Evolutionary conservation across 257 asterid genomes (phyloP).

Genomic region (Haberlea rhodopensis): DNA sequence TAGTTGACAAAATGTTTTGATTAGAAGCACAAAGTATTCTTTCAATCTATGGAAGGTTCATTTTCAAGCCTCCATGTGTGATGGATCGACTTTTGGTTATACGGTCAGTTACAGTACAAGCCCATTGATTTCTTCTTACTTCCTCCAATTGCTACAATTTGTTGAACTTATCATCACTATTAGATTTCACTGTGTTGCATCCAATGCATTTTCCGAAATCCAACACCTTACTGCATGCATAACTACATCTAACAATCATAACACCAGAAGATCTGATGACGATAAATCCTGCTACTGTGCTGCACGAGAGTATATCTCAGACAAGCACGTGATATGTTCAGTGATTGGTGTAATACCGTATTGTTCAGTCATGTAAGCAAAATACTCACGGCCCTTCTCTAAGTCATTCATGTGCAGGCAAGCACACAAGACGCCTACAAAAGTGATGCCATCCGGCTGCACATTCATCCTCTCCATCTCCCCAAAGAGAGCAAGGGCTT

Average conservation of each 20-base stretch:
- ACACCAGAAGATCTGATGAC: background rate
- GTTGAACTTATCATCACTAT: background rate
- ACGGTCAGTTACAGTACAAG: background rate
- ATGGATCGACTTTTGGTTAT: background rate
- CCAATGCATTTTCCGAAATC: background rate
- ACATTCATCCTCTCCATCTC: too few species aligned
- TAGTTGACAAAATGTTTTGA: too few species aligned
- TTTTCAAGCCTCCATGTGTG: background rate
- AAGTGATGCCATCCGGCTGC: too few species aligned
- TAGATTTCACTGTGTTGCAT: background rate
- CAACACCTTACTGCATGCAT: background rate
- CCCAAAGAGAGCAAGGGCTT: conserved; percentile 44
- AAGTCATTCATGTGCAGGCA: too few species aligned
- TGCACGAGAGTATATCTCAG: conserved; percentile 31
- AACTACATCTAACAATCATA: background rate
- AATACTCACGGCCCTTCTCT: too few species aligned
- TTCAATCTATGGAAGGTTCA: background rate
- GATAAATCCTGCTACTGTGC: conserved; percentile 23
- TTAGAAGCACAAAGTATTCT: background rate
- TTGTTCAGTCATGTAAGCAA: background rate
- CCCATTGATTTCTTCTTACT: background rate
- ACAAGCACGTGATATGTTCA: conserved; percentile 36
- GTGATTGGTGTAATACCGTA: conserved; percentile 35
- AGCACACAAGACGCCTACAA: too few species aligned
- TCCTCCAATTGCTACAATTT: background rate